Base-by-base conservation (phyloP, 2,329 filamentous ascomycete genomes). In the Colletotrichum viniferum region DNA sequence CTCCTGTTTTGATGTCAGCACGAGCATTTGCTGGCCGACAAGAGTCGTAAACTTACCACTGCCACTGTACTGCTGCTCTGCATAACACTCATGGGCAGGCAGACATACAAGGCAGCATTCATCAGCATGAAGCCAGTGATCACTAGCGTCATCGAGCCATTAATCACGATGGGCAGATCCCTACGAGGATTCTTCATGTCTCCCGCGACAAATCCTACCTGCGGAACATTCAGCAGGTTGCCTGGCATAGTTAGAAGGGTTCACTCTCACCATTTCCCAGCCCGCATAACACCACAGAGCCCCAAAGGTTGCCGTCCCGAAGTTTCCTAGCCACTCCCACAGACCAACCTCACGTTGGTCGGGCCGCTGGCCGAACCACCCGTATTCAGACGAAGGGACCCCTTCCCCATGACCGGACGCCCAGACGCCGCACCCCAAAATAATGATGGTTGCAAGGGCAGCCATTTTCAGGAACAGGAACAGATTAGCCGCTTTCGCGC, bases 221-320 rank as follows among this genome's bases (percentile, higher is more conserved):
- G 63, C 77, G 36, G 67, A 67, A 38, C 21, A 28, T 18, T 76
- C 65, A 73, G 60, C 21, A 65, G 43, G 14, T 48, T n/a, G 24
- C 14, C 26, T 32, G 16, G 55, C 24, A 56, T 24, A 16, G 36
- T 10, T 21, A 21, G 55, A 43, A 7, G 21, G n/a, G 28, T 55
- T 80, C 79, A 80, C 79, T 80, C 85, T 82, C 73, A 87, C 85
- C 71, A 83, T 86, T 70, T 87, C 85, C 85, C 84, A 88, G 2
- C 86, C 86, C 60, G 84, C 84, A 74, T 86, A 87, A 55, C 84
- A 85, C 80, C 84, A 88, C 9, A 87, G 79, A 8, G 81, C 84
- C n/a, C 82, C 84, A 76, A 86, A 86, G 6, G 86, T 81, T 34
- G 85, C 86, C 28, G 83, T 84, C 24, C 83, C 83, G 67, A 85